Evolutionary conservation across 2,329 filamentous ascomycete genomes (phyloP).

Genomic region (Trichophyton verrucosum): DNA sequence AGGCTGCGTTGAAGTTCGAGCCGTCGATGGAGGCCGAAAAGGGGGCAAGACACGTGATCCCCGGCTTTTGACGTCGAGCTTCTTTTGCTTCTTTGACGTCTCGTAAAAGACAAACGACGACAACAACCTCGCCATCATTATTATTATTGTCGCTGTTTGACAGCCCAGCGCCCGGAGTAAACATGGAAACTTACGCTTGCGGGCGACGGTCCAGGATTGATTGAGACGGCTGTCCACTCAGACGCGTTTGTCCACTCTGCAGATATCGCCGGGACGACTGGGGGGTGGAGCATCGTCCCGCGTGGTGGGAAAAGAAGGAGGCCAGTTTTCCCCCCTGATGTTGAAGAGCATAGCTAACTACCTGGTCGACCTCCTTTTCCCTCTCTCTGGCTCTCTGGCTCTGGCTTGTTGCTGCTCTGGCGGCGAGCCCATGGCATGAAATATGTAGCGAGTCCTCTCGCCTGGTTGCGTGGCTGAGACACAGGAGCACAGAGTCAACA

Average conservation of each 20-base stretch:
- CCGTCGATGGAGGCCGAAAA: background rate
- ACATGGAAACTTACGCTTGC: background rate
- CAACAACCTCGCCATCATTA: background rate
- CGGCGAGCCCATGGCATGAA: background rate
- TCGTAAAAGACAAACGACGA: background rate
- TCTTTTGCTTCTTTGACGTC: background rate
- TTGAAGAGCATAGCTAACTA: background rate
- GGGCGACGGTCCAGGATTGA: background rate
- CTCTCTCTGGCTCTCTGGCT: background rate
- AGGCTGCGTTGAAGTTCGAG: too few species aligned
- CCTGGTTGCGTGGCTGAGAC: constrained; percentile 2
- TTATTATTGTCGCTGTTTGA: too few species aligned
- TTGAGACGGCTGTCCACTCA: background rate
- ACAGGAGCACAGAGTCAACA: background rate
- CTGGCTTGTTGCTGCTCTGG: background rate
- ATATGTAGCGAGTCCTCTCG: background rate
- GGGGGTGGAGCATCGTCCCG: background rate
- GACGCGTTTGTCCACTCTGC: background rate
- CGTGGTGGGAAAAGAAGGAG: background rate
- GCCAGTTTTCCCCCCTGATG: background rate
- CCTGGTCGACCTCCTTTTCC: background rate
- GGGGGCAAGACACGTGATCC: too few species aligned
- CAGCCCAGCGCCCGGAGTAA: background rate
- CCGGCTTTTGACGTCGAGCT: background rate
- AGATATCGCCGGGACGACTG: background rate